Evolutionary conservation across 305 asterid species (phyloP).

Genomic region (Fraxinus ornus): DNA sequence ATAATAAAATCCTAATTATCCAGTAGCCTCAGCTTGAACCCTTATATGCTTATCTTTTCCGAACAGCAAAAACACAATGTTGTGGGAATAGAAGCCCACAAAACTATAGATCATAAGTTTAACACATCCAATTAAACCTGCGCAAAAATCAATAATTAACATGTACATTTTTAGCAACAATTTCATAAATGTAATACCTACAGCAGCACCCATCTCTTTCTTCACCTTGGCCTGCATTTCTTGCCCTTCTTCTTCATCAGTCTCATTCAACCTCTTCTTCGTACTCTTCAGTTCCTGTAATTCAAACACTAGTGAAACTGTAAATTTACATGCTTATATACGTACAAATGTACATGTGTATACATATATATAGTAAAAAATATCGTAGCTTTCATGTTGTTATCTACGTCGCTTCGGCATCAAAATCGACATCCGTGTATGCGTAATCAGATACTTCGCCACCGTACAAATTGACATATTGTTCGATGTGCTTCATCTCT

Average conservation of each 20-base stretch:
- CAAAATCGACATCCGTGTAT: slow-evolving; percentile 52
- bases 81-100: neutral
- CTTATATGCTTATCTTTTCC: neutral
- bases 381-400: slow-evolving; percentile 6
- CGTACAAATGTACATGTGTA: neutral
- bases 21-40: neutral
- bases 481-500: slow-evolving; percentile 42
- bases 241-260: slow-evolving; percentile 75
- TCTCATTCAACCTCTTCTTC: slow-evolving; percentile 72
- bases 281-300: slow-evolving; percentile 65
- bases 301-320: slow-evolving; percentile 11
- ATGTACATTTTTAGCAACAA: neutral
- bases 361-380: neutral
- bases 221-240: slow-evolving; percentile 74
- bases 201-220: slow-evolving; percentile 64
- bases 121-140: neutral
- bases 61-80: neutral
- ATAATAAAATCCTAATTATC: neutral
- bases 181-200: slow-evolving; percentile 39
- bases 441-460: slow-evolving; percentile 55
- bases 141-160: neutral
- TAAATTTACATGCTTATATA: neutral
- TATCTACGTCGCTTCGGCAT: slow-evolving; percentile 39
- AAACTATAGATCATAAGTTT: neutral
- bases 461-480: slow-evolving; percentile 52